These are phyloP conservation scores for Penicillium flavigenum DNA, from an alignment of 495 filamentous ascomycete genomes.

Conservation along the genomic window DNA sequence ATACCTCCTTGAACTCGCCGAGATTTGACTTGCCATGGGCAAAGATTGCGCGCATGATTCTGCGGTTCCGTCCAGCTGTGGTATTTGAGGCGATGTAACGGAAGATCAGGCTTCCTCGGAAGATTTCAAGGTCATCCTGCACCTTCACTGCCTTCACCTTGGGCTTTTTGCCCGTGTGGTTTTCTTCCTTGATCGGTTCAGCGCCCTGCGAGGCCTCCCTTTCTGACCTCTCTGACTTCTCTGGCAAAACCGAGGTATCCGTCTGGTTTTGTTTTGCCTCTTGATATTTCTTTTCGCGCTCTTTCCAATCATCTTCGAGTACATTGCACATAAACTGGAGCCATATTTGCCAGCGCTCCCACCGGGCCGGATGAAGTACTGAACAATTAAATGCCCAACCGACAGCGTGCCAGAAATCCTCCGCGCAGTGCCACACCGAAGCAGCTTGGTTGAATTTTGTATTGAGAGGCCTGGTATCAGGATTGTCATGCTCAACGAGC, in stretches of 20 bases:
- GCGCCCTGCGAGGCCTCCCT: background rate
- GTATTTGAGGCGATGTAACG: conserved; percentile 47
- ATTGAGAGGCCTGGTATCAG: conserved; percentile 44
- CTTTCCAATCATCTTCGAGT: conserved; percentile 71
- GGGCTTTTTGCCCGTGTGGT: conserved; percentile 6
- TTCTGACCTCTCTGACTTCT: background rate
- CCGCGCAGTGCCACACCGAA: conserved; percentile 67
- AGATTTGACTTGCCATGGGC: conserved; percentile 53
- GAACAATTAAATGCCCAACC: conserved; percentile 97
- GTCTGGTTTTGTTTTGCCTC: conserved; percentile 9
- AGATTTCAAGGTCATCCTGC: conserved; percentile 33
- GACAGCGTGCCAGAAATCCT: conserved; percentile 85
- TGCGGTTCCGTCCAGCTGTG: conserved; percentile 43
- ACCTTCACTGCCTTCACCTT: conserved; percentile 11
- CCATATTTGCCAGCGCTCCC: conserved; percentile 83
- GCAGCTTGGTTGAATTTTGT: conserved; percentile 60
- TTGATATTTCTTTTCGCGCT: conserved; percentile 41
- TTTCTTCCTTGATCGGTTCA: background rate
- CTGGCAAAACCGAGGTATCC: conserved; percentile 12
- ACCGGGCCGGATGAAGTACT: conserved; percentile 63
- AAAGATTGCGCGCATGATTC: conserved; percentile 63
- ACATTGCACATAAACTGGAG: conserved; percentile 76
- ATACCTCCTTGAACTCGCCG: conserved; percentile 59
- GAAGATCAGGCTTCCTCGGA: conserved; percentile 55
- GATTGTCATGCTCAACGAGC: conserved; percentile 17